These are phyloP conservation scores for Spatholobus suberectus DNA, from an alignment of 306 rosid species.

Conservation along the genomic window DNA sequence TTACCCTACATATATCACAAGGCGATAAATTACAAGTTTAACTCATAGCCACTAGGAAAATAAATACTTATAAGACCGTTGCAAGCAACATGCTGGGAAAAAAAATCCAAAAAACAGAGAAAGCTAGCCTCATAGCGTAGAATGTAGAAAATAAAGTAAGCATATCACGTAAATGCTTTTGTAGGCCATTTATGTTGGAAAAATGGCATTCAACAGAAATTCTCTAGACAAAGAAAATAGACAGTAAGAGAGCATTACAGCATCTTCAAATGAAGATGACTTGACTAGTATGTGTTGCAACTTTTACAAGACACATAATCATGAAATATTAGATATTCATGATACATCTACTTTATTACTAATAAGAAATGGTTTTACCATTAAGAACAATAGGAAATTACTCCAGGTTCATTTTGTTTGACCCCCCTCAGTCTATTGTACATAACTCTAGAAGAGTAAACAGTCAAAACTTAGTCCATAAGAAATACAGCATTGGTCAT, in stretches of 20 bases:
- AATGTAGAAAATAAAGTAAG: neutral
- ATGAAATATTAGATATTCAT: neutral
- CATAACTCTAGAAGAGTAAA: neutral
- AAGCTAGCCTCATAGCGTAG: neutral
- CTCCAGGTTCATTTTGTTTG: neutral
- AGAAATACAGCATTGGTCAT: neutral
- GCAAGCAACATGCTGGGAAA: neutral
- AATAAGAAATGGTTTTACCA: neutral
- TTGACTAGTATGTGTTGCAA: neutral
- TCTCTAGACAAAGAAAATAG: conserved; percentile 1
- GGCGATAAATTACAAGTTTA: neutral
- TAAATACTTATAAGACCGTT: neutral
- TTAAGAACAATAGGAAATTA: neutral
- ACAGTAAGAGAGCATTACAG: neutral
- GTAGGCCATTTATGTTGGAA: neutral
- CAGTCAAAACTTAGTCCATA: neutral
- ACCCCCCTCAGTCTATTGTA: neutral
- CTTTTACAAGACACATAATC: neutral
- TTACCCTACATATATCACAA: neutral
- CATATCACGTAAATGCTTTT: neutral
- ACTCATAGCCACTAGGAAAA: neutral
- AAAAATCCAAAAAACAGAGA: neutral
- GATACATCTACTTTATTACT: neutral
- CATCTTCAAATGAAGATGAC: conserved; percentile 22
- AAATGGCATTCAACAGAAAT: neutral